Conservation (phyloP, 148 eudicot species). For the Talinum fruticosum region DNA sequence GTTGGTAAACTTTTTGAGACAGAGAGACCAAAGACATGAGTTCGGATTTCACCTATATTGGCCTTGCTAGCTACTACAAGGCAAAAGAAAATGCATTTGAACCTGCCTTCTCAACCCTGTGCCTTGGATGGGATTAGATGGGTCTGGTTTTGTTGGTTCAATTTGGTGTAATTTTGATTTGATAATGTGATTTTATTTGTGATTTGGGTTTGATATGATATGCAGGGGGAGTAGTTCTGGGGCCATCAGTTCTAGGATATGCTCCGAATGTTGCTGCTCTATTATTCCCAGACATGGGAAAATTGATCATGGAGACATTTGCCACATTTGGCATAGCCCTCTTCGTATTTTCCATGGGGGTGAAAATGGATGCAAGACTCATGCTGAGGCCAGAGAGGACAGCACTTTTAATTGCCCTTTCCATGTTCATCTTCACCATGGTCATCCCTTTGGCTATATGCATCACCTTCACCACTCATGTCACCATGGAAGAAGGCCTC, state of each 20-base stretch:
- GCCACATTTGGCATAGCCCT: constrained; percentile 53
- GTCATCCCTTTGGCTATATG: constrained; percentile 18
- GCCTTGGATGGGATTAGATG: no score
- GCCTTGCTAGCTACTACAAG: no score
- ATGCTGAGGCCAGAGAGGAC: constrained; percentile 36
- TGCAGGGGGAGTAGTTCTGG: constrained; percentile 51
- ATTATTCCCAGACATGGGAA: constrained; percentile 53
- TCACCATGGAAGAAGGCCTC: constrained; percentile 31
- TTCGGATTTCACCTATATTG: no score
- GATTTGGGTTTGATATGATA: not conserved
- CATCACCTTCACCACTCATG: constrained; percentile 13
- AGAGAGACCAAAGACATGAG: no score
- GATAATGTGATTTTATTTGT: not conserved
- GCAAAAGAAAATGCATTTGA: no score
- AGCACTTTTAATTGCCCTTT: constrained; percentile 34
- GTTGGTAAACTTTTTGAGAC: no score
- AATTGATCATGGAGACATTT: constrained; percentile 39
- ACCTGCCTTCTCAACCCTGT: no score
- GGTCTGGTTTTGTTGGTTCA: not conserved
- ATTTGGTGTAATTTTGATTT: not conserved
- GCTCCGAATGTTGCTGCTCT: constrained; percentile 7
- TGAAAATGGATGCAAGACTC: constrained; percentile 42
- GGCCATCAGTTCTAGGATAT: constrained; percentile 55
- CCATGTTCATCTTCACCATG: constrained; percentile 30
- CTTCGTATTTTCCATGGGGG: constrained; percentile 56